phyloP scores from a whole-genome alignment of 129 eudicot genomes.

The Saussurea involucrata region DNA sequence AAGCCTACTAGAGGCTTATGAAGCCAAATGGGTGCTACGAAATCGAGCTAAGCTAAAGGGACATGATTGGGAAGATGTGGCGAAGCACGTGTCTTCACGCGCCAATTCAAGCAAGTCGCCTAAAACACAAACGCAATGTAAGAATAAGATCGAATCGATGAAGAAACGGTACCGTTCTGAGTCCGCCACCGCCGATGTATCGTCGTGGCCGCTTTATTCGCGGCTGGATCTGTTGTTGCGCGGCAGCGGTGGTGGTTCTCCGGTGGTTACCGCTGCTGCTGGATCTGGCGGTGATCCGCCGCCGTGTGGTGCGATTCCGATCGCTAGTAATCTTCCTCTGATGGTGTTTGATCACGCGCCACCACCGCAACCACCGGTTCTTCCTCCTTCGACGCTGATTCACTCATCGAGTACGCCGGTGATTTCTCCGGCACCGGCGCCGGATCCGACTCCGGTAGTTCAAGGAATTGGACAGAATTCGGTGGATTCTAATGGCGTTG shows the following conservation, averaged over 20 bases:
- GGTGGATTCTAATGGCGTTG: conserved; percentile 54
- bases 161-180: conserved; percentile 93
- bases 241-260: conserved; percentile 39
- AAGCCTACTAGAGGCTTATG: conserved; percentile 75
- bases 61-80: conserved; percentile 97
- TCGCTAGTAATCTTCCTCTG: conserved; percentile 18
- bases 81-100: conserved; percentile 67
- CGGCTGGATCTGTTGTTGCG: conserved; percentile 74
- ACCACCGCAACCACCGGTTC: conserved; percentile 5
- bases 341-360: conserved; percentile 29
- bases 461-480: conserved; percentile 47
- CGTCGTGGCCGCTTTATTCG: conserved; percentile 86
- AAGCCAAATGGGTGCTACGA: conserved; percentile 72
- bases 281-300: conserved; percentile 7
- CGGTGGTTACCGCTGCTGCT: background rate
- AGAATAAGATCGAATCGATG: conserved; percentile 96
- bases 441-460: conserved; percentile 12
- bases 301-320: conserved; percentile 5
- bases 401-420: conserved; percentile 21
- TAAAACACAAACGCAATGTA: conserved; percentile 91
- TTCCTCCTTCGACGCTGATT: background rate
- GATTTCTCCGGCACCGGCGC: background rate
- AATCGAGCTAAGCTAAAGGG: conserved; percentile 93
- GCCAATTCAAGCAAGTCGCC: conserved; percentile 57
- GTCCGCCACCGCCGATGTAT: conserved; percentile 65